Conservation (phyloP, 257 asterid genomes). For the Eustoma russellianum region DNA sequence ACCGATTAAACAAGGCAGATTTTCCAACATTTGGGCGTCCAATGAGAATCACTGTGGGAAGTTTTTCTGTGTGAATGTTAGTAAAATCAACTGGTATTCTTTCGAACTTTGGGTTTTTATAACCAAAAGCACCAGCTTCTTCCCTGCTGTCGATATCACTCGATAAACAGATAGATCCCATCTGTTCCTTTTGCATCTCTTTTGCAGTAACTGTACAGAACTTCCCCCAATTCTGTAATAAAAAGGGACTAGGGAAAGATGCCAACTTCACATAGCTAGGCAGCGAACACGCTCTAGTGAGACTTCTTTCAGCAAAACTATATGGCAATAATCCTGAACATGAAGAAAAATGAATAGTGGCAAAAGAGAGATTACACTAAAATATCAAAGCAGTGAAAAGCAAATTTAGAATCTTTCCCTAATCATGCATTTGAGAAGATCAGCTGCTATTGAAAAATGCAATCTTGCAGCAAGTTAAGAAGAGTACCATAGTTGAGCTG, state of each 20-base stretch:
- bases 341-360: no score
- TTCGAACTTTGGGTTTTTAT: slow-evolving; percentile 23
- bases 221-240: slow-evolving; percentile 17
- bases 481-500: no score
- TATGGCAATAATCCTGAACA: slow-evolving; percentile 17
- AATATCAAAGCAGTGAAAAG: no score
- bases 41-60: slow-evolving; percentile 66
- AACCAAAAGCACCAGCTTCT: slow-evolving; percentile 14
- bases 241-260: slow-evolving; percentile 8
- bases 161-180: background rate
- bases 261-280: slow-evolving; percentile 12
- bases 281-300: slow-evolving; percentile 15
- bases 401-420: no score
- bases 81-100: slow-evolving; percentile 62
- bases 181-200: slow-evolving; percentile 15
- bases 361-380: no score
- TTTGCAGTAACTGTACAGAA: slow-evolving; percentile 32
- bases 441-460: no score
- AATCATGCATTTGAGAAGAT: no score
- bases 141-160: slow-evolving; percentile 21
- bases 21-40: slow-evolving; percentile 99
- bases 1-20: slow-evolving; percentile 93
- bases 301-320: slow-evolving; percentile 9
- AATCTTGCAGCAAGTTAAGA: no score
- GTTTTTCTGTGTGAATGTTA: slow-evolving; percentile 56